These are phyloP conservation scores for Lepiota subincarnata DNA, from an alignment of 768 basidiomycete genomes.

Conservation along the genomic window DNA sequence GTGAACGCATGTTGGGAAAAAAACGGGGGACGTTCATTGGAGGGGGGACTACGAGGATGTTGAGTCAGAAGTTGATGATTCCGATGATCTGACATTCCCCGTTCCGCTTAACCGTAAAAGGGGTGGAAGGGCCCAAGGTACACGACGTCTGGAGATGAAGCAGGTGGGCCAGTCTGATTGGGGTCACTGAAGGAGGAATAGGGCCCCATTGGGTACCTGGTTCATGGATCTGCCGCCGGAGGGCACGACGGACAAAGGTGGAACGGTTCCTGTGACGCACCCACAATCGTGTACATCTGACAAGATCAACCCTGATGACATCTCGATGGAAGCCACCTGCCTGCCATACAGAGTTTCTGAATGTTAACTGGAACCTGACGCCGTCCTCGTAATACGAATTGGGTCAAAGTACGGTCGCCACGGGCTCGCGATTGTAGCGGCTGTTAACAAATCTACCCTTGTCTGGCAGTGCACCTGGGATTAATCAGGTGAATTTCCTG, in stretches of 20 bases:
- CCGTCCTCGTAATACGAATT: conserved; percentile 9
- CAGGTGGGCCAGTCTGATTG: background rate
- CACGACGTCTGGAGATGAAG: background rate
- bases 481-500: background rate
- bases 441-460: conserved; percentile 9
- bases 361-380: conserved; percentile 3
- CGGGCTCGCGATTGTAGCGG: background rate
- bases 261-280: conserved; percentile 36
- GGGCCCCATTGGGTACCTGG: conserved; percentile 15
- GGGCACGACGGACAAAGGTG: conserved; percentile 12
- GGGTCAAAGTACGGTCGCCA: conserved; percentile 4
- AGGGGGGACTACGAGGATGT: conserved; percentile 4
- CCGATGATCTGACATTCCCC: conserved; percentile 5
- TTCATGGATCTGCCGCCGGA: conserved; percentile 30
- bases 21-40: conserved; percentile 10
- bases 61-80: conserved; percentile 1
- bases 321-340: conserved; percentile 2
- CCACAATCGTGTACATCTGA: conserved; percentile 2
- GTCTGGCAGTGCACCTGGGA: background rate
- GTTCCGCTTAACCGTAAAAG: background rate
- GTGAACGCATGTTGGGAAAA: conserved; percentile 9
- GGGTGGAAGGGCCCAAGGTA: background rate
- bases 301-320: conserved; percentile 10
- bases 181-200: background rate
- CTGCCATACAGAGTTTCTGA: conserved; percentile 10